Evolutionary conservation across 768 basidiomycete species (phyloP), one percentile per base, ranked within the genome.

Genomic region (Mycena metata): DNA sequence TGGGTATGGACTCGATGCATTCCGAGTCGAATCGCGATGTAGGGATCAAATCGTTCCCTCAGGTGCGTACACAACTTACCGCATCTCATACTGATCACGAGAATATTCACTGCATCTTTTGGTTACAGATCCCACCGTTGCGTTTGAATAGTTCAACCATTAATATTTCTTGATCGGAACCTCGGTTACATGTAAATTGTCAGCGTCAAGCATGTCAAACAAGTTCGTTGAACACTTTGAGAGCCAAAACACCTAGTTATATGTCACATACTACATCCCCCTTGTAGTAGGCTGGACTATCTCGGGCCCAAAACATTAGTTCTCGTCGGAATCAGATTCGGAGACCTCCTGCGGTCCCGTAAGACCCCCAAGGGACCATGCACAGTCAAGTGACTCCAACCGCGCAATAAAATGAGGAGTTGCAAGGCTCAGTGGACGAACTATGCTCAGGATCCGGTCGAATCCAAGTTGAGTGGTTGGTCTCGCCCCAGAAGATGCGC

Each of bases 31-130:
- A 57, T 57, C 41, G 56, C 56, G 56, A 57, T 41, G 56, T 57
- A 57, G 56, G 56, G 56, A 57, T 57, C 56, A 57, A 57, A 57
- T 57, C 56, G n/a, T 57, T 57, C 41, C 56, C 56, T 57, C 56
- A 57, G 56, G 56, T 57, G 39, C 56, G 41, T 42, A 57, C 41
- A 57, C 41, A 57, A 57, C 56, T 17, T 57, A 57, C 56, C 56
- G 56, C 56, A 57, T 57, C 56, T 57, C 56, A 42, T 26, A 15
- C 23, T 57, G 41, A 57, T 42, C 56, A 57, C 56, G 56, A 57
- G 56, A 42, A 57, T 45, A 57, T 57, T 43, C 56, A 57, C 56
- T 57, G 56, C 56, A 45, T 57, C n/a, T 57, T 57, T 43, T 24
- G 56, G 56, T 43, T 30, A 57, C 56, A 57, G 56, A 57, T 57